These are phyloP conservation scores for Aspergillus indologenus DNA, from an alignment of 495 filamentous ascomycete species.

Conservation along the genomic window DNA sequence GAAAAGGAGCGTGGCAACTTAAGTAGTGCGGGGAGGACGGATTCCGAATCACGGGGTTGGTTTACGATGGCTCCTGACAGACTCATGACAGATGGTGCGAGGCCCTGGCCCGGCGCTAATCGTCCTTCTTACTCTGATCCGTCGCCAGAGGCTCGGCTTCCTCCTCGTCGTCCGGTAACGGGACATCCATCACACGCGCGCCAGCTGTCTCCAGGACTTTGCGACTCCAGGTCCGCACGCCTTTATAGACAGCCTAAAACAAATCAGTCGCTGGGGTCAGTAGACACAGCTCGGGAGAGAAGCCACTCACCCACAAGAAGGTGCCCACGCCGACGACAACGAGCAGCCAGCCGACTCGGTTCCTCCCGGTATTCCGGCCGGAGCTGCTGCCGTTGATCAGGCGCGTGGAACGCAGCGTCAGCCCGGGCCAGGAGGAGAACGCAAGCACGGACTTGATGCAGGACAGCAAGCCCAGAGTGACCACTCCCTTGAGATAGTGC, in stretches of 20 bases:
- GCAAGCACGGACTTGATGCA: slow-evolving; percentile 77
- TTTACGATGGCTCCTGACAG: background rate
- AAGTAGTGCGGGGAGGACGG: slow-evolving; percentile 65
- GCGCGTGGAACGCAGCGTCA: slow-evolving; percentile 59
- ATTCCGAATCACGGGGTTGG: no score
- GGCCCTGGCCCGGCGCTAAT: background rate
- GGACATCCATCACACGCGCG: slow-evolving; percentile 78
- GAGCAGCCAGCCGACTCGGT: slow-evolving; percentile 70
- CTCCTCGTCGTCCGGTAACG: slow-evolving; percentile 68
- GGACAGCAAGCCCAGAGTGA: slow-evolving; percentile 79
- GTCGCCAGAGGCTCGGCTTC: slow-evolving; percentile 22
- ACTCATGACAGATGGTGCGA: background rate
- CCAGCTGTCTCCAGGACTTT: slow-evolving; percentile 69
- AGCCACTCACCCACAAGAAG: slow-evolving; percentile 71
- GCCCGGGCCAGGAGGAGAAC: slow-evolving; percentile 72
- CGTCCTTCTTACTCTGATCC: slow-evolving; percentile 22
- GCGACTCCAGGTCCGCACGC: slow-evolving; percentile 66
- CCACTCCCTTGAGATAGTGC: slow-evolving; percentile 85
- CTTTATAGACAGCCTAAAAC: slow-evolving; percentile 72
- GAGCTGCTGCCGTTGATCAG: slow-evolving; percentile 35
- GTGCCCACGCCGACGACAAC: slow-evolving; percentile 76
- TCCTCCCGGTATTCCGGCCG: slow-evolving; percentile 62
- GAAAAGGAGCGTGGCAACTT: slow-evolving; percentile 73
- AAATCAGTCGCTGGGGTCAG: slow-evolving; percentile 24
- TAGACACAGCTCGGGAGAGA: background rate